Base-by-base conservation (phyloP, 805 yeast genomes). In the Soucietia sequanensis region DNA sequence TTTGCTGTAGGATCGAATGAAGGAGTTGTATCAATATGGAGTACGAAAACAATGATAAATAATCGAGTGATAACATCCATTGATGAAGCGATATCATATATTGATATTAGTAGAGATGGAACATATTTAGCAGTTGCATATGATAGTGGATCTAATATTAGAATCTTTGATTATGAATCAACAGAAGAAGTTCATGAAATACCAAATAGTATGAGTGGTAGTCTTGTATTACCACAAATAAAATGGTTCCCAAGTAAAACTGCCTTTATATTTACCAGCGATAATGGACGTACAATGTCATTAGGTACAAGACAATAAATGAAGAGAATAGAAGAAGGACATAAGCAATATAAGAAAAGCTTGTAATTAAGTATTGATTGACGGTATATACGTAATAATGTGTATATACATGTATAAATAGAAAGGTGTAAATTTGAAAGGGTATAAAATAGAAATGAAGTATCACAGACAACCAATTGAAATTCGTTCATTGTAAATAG, bases 1-100 rank as follows among this genome's bases (percentile, higher is more conserved):
- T 37, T 81, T 8, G 69, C 72, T 2, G 70, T 70, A 2, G 87
- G 84, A 0, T 64, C 81, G 13, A 70, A 68, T 36, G 84, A 78
- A 40, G 84, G 84, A 17, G 64, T 72, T 13, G 67, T 76, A 5
- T 65, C 78, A 13, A 25, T 76, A 8, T 78, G 81, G 81, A 60
- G 63, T 25, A 50, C 71, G 6, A 39, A 50, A 2, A 61, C 64
- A 18, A 54, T 76, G 55, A 54, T 65, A 12, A 34, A 60, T 30
- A 37, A 48, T n/a, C 50, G 53, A 23, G 68, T 71, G 0, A 46
- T 72, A 9, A 52, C 71, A 23, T 44, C 59, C 21, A 52, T 67
- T 4, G 76, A 74, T 47, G 71, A 70, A 37, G 62, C 75, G 2
- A 53, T 78, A 6, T 45, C 60, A 3, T 44, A 63, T 10, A 43